Conservation (phyloP, 176 grass and related monocot species). For the Triticum dicoccoides region DNA sequence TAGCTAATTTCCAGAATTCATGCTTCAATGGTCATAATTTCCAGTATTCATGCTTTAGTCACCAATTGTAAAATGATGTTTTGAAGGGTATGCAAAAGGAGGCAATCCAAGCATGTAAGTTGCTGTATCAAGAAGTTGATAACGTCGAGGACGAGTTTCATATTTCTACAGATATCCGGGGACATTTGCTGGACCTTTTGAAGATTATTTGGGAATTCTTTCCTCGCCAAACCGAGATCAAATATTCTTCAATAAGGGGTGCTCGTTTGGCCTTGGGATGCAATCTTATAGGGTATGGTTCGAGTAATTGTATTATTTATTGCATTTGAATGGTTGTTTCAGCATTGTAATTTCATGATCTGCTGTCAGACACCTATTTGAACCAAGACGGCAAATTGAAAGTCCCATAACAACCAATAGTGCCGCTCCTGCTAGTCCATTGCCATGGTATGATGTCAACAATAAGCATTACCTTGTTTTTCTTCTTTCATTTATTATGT, state of each 20-base stretch:
- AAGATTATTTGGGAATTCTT: not conserved
- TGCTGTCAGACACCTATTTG: too few relatives aligned
- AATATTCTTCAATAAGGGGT: not conserved
- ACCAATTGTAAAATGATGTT: not conserved
- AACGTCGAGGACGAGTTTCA: not conserved
- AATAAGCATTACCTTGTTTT: too few relatives aligned
- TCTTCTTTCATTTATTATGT: too few relatives aligned
- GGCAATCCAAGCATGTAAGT: not conserved
- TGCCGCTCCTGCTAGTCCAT: too few relatives aligned
- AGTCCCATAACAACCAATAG: too few relatives aligned
- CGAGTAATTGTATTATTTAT: too few relatives aligned
- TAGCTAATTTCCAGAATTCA: not conserved
- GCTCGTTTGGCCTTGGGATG: not conserved
- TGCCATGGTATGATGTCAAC: too few relatives aligned
- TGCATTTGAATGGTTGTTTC: too few relatives aligned
- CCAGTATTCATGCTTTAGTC: not conserved
- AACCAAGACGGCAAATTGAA: too few relatives aligned
- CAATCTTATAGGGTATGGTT: not conserved
- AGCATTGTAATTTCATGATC: too few relatives aligned
- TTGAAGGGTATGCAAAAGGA: not conserved
- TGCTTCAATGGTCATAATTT: not conserved
- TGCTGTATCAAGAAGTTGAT: not conserved
- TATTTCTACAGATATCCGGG: not conserved
- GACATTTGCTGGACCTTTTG: not conserved
- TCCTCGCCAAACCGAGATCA: not conserved